Evolutionary conservation across 2,329 filamentous ascomycete species (phyloP), one percentile per base, ranked within the genome.

Genomic region (Fusarium napiforme): DNA sequence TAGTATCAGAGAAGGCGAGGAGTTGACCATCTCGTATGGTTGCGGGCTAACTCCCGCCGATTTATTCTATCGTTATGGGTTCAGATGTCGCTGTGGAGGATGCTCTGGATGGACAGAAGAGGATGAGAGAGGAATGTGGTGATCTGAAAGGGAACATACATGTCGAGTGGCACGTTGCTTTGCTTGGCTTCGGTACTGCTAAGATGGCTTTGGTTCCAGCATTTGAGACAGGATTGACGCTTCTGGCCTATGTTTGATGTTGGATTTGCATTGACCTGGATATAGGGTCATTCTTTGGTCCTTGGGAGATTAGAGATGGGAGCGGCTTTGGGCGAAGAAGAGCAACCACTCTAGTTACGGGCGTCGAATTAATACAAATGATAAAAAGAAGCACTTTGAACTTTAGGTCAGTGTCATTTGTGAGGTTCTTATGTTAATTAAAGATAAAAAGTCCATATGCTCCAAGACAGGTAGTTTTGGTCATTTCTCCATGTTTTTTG

Each of bases 11-110:
- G 79, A 81, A 0, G 88, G 87, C 0, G 77, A 84, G 12, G 88
- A 90, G 77, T 77, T 90, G 5, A 86, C 84, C 1, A 87, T 90
- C 30, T 83, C 81, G 4, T 90, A 90, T 61, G 84, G 84, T 2
- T 73, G 69, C 11, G 67, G 75, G 9, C 75, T 77, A 2, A 78
- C 78, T 4, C 83, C 85, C 0, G 55, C 67, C 3, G 71, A 80
- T 8, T 79, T 90, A 0, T 84, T 83, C 34, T 62, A 75, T 11
- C 81, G 82, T 15, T 90, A 86, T 72, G 88, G 88, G 0, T 90
- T 90, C 65, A 77, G 82, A 5, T 90, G 88, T 75, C 70, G 78
- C 8, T 90, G 88, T 60, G 85, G 85, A 16, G 81, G 78, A 4
- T 90, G 88, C 64, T 59, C 71, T 15, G 79, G 79, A 5, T 64